Percentiles rank a stretch among this genome's conserved stretches.
These are phyloP conservation scores for Pisolithus albus DNA, from an alignment of 768 basidiomycete genomes.

Conservation along the genomic window DNA sequence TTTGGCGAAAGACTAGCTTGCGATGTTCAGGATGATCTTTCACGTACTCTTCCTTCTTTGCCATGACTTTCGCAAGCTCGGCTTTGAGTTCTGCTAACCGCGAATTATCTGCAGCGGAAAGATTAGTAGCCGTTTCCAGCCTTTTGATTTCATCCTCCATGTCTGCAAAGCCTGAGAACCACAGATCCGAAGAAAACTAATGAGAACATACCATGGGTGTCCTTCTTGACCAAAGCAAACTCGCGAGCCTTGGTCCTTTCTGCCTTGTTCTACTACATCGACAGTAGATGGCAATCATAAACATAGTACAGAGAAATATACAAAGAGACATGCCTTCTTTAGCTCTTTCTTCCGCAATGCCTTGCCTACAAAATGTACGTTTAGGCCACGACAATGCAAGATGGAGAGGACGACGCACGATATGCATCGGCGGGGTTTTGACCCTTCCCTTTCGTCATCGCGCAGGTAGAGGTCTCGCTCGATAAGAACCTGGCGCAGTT, in stretches of 20 bases:
- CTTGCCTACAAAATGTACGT: conserved; percentile 54
- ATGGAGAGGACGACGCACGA: conserved; percentile 47
- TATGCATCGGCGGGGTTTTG: conserved; percentile 92
- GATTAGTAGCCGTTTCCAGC: conserved; percentile 44
- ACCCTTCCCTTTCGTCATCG: conserved; percentile 80
- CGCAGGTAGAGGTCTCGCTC: neutral
- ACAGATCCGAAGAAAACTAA: neutral
- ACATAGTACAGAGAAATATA: conserved; percentile 6
- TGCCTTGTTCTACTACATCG: conserved; percentile 81
- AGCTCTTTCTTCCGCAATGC: conserved; percentile 90
- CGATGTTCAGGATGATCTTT: conserved; percentile 90
- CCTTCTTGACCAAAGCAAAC: conserved; percentile 89
- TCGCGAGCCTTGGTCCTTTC: conserved; percentile 76
- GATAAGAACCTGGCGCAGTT: no score
- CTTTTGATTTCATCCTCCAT: conserved; percentile 75
- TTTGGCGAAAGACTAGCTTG: conserved; percentile 67
- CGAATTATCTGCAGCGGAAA: conserved; percentile 48
- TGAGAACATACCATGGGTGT: conserved; percentile 61
- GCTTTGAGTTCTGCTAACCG: conserved; percentile 64
- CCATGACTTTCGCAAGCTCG: conserved; percentile 74
- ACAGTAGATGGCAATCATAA: conserved; percentile 6
- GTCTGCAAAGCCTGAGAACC: conserved; percentile 39
- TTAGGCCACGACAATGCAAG: conserved; percentile 1
- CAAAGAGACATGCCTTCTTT: conserved; percentile 57
- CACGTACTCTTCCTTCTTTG: conserved; percentile 88